Evolutionary conservation across 2,329 filamentous ascomycete species (phyloP), one percentile per base, ranked within the genome.

Genomic region (Didymella lethalis): DNA sequence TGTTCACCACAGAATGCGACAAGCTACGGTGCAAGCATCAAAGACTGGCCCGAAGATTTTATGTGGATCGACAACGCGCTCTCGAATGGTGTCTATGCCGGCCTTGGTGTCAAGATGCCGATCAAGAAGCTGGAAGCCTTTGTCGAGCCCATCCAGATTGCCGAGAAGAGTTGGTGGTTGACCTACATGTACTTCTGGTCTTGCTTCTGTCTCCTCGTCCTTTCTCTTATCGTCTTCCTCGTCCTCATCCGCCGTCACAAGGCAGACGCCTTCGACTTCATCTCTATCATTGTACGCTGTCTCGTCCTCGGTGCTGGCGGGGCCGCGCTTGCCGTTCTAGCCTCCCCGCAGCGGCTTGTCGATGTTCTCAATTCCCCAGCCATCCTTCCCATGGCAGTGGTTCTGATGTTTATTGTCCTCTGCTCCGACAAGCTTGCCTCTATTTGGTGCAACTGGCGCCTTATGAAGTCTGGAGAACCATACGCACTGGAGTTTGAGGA

Each of bases 191-290:
- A 79, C 68, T 74, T 73, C 63, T 77, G 78, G 69, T 64, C 67
- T 18, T 74, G 72, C 10, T 71, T 77, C 51, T 76, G 74, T 64
- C 64, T 75, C 26, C 71, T 79, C 28, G 65, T 78, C 12, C 43
- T 72, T n/a, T 74, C 73, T 52, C 65, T 74, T 18, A 73, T 79
- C 50, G 44, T 72, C 40, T 79, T 79, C 64, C 71, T 78, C 7
- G 64, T 78, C 62, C 68, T 80, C 12, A 78, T 79, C 61, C 72
- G 77, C 7, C 66, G 70, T n/a, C 71, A 77, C 64, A 76, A 74
- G 46, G 69, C 71, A 54, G 78, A 80, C 57, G 51, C 75, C 14
- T 79, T 77, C 65, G 78, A 80, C 62, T 75, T 70, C 56, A 72
- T 76, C 16, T 75, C 75, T 23, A 64, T 79, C 50, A 68, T 74